phyloP scores from a whole-genome alignment of 2,329 filamentous ascomycete species.

The Raffaelea albimanens region DNA sequence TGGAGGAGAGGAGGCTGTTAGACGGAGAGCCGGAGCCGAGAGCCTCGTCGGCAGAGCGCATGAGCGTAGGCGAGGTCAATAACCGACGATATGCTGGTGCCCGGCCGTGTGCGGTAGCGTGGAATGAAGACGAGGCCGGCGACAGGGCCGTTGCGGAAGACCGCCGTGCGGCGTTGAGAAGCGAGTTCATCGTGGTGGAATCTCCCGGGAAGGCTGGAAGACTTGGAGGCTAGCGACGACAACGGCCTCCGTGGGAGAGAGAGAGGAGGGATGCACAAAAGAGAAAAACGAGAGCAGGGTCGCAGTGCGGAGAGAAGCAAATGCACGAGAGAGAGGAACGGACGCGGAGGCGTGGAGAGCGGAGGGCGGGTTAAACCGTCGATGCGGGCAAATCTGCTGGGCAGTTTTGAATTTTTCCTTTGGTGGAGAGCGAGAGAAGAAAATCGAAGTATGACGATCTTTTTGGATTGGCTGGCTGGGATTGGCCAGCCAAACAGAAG shows the following conservation, averaged over 20 bases:
- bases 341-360: conserved; percentile 1
- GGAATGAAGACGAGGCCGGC: conserved; percentile 27
- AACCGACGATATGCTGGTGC: conserved; percentile 40
- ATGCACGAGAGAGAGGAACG: not conserved
- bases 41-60: conserved; percentile 5
- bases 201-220: too few relatives aligned
- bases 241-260: not conserved
- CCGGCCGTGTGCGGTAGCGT: conserved; percentile 27
- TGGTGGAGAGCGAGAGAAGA: conserved; percentile 4
- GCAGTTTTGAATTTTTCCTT: conserved; percentile 9
- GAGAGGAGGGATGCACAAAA: not conserved
- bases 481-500: conserved; percentile 5
- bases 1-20: conserved; percentile 15
- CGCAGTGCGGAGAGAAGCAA: not conserved
- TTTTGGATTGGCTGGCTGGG: conserved; percentile 2
- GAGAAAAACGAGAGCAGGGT: conserved; percentile 1
- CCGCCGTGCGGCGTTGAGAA: conserved; percentile 32
- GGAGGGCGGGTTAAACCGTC: not conserved
- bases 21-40: conserved; percentile 18
- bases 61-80: conserved; percentile 19
- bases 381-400: conserved; percentile 4
- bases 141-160: conserved; percentile 31
- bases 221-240: not conserved
- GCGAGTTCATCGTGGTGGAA: conserved; percentile 32
- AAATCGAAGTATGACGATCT: conserved; percentile 7